Evolutionary conservation across 1,284 basidiomycete species (phyloP).

Genomic region (Sporisorium exsertum): DNA sequence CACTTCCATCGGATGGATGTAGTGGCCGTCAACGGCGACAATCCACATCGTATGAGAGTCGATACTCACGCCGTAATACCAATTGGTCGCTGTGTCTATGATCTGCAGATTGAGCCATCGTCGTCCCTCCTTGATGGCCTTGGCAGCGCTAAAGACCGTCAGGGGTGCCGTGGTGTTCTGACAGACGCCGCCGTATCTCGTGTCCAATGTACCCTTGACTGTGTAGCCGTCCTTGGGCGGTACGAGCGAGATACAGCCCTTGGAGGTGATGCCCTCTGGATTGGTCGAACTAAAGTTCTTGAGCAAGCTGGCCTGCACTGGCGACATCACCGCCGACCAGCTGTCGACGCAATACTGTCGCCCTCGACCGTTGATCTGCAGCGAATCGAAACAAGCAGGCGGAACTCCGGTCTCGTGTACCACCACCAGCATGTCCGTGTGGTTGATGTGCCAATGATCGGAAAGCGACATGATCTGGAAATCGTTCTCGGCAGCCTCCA

Average conservation of each 20-base stretch:
- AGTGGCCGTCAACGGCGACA: constrained; percentile 50
- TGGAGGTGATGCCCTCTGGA: constrained; percentile 43
- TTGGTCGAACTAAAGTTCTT: constrained; percentile 44
- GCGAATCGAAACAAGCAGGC: constrained; percentile 53
- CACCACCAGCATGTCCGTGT: constrained; percentile 43
- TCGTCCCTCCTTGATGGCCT: constrained; percentile 35
- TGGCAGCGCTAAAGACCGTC: constrained; percentile 40
- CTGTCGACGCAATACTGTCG: constrained; percentile 48
- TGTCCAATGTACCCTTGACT: constrained; percentile 39
- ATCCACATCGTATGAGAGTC: constrained; percentile 49
- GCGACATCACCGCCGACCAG: constrained; percentile 31
- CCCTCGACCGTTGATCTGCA: constrained; percentile 52
- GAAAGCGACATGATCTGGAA: constrained; percentile 37
- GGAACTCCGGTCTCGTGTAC: constrained; percentile 54
- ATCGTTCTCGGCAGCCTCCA: constrained; percentile 49
- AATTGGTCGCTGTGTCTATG: constrained; percentile 41
- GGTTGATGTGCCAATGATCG: constrained; percentile 57
- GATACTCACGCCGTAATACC: constrained; percentile 34
- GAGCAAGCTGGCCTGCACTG: constrained; percentile 25
- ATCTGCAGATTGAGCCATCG: constrained; percentile 49
- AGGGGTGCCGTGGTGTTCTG: constrained; percentile 50
- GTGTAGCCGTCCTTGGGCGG: constrained; percentile 43
- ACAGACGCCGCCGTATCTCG: constrained; percentile 44
- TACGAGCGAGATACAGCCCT: constrained; percentile 55
- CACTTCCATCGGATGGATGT: constrained; percentile 42